A percentile compares a stretch with the other conserved stretches of the same genome.
phyloP scores from a whole-genome alignment of 805 yeast species.

The Limtongia smithiae region DNA sequence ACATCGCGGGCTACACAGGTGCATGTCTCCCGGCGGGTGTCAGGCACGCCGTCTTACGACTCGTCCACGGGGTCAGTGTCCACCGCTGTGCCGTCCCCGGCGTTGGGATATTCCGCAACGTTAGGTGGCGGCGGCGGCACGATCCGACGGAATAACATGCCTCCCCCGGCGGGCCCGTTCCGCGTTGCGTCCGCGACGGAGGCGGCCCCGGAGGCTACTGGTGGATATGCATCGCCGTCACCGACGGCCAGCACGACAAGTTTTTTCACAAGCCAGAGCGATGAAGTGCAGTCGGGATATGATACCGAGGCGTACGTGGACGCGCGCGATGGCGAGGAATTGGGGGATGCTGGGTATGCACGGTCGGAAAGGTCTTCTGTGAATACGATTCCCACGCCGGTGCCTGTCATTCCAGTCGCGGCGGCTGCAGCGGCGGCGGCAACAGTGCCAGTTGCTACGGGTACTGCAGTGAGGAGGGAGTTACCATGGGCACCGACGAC shows the following conservation, averaged over 20 bases:
- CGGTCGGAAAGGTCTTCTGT: conserved; percentile 6
- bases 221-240: conserved; percentile 10
- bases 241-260: conserved; percentile 25
- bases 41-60: conserved; percentile 18
- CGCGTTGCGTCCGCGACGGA: background rate
- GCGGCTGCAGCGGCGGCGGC: conserved; percentile 7
- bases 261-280: conserved; percentile 15
- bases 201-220: conserved; percentile 1
- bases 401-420: too few species aligned
- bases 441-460: background rate
- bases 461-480: background rate
- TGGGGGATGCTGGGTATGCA: too few species aligned
- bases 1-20: conserved; percentile 19
- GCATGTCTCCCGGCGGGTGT: conserved; percentile 21
- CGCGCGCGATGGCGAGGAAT: conserved; percentile 5
- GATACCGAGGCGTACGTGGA: conserved; percentile 13
- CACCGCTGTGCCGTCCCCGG: conserved; percentile 6
- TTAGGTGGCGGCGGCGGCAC: background rate
- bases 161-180: conserved; percentile 8
- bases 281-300: background rate
- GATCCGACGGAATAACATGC: conserved; percentile 3
- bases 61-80: conserved; percentile 6
- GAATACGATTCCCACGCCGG: conserved; percentile 15
- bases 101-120: too few species aligned
- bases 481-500: too few species aligned